Percentiles rank a stretch among this genome's conserved stretches.
Evolutionary conservation across 495 filamentous ascomycete genomes (phyloP).

Genomic region (Xylaria grammica): DNA sequence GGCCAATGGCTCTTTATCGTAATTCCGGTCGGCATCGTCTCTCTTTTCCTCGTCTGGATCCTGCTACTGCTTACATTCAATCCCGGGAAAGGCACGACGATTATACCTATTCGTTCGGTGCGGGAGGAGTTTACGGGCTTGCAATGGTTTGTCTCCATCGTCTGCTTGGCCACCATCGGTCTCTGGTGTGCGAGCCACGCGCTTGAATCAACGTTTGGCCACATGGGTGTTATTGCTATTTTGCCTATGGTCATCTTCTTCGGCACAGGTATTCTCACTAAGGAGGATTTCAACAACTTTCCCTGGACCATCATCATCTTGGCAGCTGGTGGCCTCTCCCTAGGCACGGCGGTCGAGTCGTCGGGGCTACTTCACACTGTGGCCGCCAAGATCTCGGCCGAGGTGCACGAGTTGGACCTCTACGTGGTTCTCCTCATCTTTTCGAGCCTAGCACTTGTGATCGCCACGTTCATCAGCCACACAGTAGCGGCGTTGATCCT

Average conservation of each 20-base stretch:
- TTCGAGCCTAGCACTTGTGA: constrained; percentile 80
- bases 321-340: constrained; percentile 87
- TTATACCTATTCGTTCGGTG: constrained; percentile 87
- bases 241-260: constrained; percentile 96
- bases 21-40: constrained; percentile 89
- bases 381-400: constrained; percentile 71
- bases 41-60: constrained; percentile 86
- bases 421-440: constrained; percentile 92
- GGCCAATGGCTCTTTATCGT: constrained; percentile 96
- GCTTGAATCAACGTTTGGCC: constrained; percentile 84
- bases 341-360: constrained; percentile 93
- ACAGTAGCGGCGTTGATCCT: constrained; percentile 97
- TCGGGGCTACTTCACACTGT: constrained; percentile 93
- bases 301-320: constrained; percentile 99
- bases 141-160: constrained; percentile 88
- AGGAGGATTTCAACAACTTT: constrained; percentile 99
- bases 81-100: constrained; percentile 82
- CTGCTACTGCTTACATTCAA: constrained; percentile 85
- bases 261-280: constrained; percentile 94
- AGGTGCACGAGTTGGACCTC: constrained; percentile 78
- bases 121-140: constrained; percentile 86
- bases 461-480: constrained; percentile 97
- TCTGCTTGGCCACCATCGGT: constrained; percentile 85
- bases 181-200: constrained; percentile 94
- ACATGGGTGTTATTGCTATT: constrained; percentile 98